Evolutionary conservation across 305 asterid genomes (phyloP).

Genomic region (Fraxinus floribunda): DNA sequence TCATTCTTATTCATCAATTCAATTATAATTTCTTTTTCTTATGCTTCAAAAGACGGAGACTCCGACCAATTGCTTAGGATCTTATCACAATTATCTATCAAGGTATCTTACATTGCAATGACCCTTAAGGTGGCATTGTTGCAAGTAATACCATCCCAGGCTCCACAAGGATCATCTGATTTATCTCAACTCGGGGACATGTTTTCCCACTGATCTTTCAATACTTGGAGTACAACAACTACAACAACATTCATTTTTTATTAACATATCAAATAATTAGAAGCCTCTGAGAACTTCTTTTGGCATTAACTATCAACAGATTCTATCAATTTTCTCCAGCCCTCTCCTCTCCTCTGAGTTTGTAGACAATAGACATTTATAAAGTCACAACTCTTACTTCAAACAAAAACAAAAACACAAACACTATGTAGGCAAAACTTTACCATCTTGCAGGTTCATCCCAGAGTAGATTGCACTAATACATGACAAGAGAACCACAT

Average conservation of each 20-base stretch:
- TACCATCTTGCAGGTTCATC: constrained; percentile 72
- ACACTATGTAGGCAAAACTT: neutral
- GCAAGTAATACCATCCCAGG: constrained; percentile 89
- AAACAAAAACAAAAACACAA: neutral
- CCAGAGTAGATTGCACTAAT: constrained; percentile 23
- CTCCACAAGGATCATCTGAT: constrained; percentile 78
- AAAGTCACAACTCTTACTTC: neutral
- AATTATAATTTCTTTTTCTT: no score
- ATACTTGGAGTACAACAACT: constrained; percentile 73
- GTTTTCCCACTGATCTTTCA: constrained; percentile 78
- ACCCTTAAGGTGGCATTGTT: constrained; percentile 72
- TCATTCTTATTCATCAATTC: neutral
- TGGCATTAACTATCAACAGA: neutral
- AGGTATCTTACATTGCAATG: constrained; percentile 58
- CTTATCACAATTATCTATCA: no score
- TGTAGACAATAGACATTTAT: neutral
- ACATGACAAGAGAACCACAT: constrained; percentile 24
- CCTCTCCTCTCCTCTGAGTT: neutral
- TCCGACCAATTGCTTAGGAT: neutral
- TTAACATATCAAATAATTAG: neutral
- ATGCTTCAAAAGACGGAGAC: neutral
- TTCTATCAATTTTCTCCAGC: neutral
- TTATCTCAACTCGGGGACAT: constrained; percentile 77
- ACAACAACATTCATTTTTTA: constrained; percentile 22
- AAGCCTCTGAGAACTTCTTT: neutral